A percentile compares a stretch with the other conserved stretches of the same genome.
Conservation (phyloP, 768 basidiomycete genomes). For the Phaffia australis region DNA sequence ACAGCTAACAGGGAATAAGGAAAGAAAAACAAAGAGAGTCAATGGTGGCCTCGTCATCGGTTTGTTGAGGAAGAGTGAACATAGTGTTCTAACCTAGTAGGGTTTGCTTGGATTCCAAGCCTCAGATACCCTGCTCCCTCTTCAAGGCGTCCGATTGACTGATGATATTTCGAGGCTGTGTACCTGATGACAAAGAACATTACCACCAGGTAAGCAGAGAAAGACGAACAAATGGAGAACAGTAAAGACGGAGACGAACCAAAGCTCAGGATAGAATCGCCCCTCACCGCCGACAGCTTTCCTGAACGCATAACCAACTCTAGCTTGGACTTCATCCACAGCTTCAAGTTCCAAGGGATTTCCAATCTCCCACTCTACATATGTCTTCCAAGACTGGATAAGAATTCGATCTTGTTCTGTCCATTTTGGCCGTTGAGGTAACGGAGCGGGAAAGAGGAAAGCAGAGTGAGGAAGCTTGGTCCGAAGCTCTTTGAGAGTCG, state of each 20-base stretch:
- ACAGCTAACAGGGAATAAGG: constrained; percentile 48
- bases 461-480: constrained; percentile 42
- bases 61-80: neutral
- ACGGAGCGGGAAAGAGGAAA: constrained; percentile 35
- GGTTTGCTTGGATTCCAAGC: constrained; percentile 77
- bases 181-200: constrained; percentile 49
- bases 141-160: constrained; percentile 60
- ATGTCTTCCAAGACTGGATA: constrained; percentile 79
- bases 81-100: constrained; percentile 49
- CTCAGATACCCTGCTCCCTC: constrained; percentile 72
- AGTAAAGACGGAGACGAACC: constrained; percentile 41
- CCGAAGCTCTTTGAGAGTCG: constrained; percentile 65
- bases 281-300: constrained; percentile 89
- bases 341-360: constrained; percentile 92
- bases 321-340: constrained; percentile 50
- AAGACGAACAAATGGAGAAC: neutral
- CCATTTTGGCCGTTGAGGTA: constrained; percentile 65
- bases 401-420: constrained; percentile 58
- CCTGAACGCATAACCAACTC: constrained; percentile 71
- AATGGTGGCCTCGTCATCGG: no score
- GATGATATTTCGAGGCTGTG: constrained; percentile 79
- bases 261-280: constrained; percentile 90
- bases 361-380: constrained; percentile 88
- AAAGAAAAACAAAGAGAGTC: neutral
- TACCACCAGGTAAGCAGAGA: neutral